Conservation (phyloP, 2,329 filamentous ascomycete genomes). For the Bipolaris sorokiniana region DNA sequence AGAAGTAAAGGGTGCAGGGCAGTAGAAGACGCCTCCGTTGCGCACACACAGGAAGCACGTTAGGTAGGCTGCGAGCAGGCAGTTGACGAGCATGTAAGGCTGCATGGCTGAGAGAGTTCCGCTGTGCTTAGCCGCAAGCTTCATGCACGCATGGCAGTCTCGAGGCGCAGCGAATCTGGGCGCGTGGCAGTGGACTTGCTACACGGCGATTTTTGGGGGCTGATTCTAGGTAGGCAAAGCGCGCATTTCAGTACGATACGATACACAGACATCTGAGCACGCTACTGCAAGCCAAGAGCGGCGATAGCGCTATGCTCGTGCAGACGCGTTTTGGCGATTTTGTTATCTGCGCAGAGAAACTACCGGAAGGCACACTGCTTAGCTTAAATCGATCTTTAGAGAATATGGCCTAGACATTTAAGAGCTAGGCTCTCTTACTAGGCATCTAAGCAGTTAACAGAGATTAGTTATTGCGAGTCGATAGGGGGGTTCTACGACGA, state of each 20-base stretch:
- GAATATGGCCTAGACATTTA: no score
- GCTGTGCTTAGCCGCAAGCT: conserved; percentile 7
- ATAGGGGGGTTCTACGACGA: no score
- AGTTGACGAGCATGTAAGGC: conserved; percentile 1
- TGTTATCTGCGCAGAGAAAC: no score
- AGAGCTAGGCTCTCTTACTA: no score
- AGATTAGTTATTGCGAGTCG: no score
- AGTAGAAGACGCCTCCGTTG: conserved; percentile 8
- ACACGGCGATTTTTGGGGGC: not conserved
- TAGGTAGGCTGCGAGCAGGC: no score
- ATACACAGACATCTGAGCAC: not conserved
- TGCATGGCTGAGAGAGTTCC: conserved; percentile 1
- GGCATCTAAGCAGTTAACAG: no score
- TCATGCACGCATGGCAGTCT: not conserved
- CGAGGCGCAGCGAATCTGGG: not conserved
- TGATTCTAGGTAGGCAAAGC: not conserved
- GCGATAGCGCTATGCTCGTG: no score
- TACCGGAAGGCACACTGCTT: no score
- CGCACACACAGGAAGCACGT: conserved; percentile 2
- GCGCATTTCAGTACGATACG: not conserved
- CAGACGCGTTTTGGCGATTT: no score
- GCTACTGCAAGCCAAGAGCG: not conserved
- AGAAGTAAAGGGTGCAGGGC: conserved; percentile 7
- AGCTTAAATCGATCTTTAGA: no score
- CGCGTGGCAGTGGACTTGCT: not conserved